Base-by-base conservation (phyloP, 805 yeast genomes). In the Pichia kluyveri region DNA sequence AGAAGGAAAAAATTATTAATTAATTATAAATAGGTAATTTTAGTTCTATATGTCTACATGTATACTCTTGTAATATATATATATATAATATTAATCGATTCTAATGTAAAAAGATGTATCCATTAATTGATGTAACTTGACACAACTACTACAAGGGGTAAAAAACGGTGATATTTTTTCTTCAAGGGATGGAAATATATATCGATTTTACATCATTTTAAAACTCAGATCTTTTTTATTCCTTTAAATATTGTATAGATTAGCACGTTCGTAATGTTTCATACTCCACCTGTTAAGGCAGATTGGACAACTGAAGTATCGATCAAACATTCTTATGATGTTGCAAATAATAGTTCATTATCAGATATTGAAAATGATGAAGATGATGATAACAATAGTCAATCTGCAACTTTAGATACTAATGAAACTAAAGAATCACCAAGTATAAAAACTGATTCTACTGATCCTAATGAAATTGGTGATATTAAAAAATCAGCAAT, bases 241-340 rank as follows among this genome's bases (percentile, higher is more conserved):
- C 32, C 32, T 30, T 10, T 30, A 5, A 30, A 30, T 30, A 9
- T 8, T 2, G 9, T 32, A 34, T 34, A 34, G 7, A 23, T 23
- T 6, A 34, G 6, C 8, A 34, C 9, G 5, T 30, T 12, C 3
- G 15, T 34, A 15, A 37, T 64, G 68, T 60, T 64, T 47, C 67
- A 64, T 47, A 64, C 68, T 6, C 68, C 68, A 7, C 67, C 67
- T 8, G 61, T 62, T 2, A 63, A 60, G 40, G 54, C 58, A 18
- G 51, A 56, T 6, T 64, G 68, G 68, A 51, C 56, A 31, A 19
- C 60, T 2, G 54, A 53, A 3, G 48, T 62, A 2, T 52, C 67
- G 1, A 48, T 60, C 18, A 45, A 50, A 19, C 56, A 49, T 41
- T 61, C 67, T 5, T 60, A 61, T 45, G 54, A 53, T 26, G 8